Percentiles rank a stretch among this genome's conserved stretches.
Evolutionary conservation across 805 yeast genomes (phyloP).

Genomic region (Metschnikowia henanensis): DNA sequence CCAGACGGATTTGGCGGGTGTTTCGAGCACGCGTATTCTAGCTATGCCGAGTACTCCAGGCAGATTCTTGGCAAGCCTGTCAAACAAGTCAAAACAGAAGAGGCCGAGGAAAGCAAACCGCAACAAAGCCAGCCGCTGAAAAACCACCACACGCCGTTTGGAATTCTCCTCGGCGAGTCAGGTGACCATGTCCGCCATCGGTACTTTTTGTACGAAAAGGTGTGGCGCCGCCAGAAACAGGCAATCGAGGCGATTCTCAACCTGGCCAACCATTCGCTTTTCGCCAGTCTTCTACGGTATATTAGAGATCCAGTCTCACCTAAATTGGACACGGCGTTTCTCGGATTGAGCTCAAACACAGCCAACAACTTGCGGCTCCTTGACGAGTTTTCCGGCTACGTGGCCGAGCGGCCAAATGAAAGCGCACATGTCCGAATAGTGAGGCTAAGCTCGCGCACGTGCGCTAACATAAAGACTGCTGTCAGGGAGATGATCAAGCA

Average conservation of each 20-base stretch:
- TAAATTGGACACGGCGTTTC: conserved; percentile 33
- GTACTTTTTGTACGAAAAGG: conserved; percentile 23
- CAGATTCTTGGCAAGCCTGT: not conserved
- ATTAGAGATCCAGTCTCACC: conserved; percentile 16
- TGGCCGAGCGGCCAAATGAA: conserved; percentile 11
- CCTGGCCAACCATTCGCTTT: conserved; percentile 33
- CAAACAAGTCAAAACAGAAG: not conserved
- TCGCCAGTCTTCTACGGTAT: conserved; percentile 26
- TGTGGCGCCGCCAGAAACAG: conserved; percentile 30
- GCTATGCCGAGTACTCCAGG: not conserved
- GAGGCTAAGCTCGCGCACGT: conserved; percentile 30
- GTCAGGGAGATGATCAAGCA: conserved; percentile 36
- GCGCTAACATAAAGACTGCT: conserved; percentile 34
- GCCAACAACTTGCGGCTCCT: conserved; percentile 41
- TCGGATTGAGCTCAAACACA: conserved; percentile 39
- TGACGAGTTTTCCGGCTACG: conserved; percentile 30
- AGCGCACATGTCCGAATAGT: conserved; percentile 22
- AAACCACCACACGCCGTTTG: conserved; percentile 23
- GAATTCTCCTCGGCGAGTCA: conserved; percentile 24
- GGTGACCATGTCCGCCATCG: conserved; percentile 22
- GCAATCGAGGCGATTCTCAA: conserved; percentile 31
- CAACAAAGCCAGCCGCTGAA: not conserved
- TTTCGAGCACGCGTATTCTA: not conserved
- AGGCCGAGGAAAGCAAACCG: not conserved
- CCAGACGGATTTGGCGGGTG: not conserved